Percentiles rank a stretch among this genome's conserved stretches.
These are phyloP conservation scores for Chlamydomonas incerta DNA, from an alignment of 139 green algal species.

Conservation along the genomic window DNA sequence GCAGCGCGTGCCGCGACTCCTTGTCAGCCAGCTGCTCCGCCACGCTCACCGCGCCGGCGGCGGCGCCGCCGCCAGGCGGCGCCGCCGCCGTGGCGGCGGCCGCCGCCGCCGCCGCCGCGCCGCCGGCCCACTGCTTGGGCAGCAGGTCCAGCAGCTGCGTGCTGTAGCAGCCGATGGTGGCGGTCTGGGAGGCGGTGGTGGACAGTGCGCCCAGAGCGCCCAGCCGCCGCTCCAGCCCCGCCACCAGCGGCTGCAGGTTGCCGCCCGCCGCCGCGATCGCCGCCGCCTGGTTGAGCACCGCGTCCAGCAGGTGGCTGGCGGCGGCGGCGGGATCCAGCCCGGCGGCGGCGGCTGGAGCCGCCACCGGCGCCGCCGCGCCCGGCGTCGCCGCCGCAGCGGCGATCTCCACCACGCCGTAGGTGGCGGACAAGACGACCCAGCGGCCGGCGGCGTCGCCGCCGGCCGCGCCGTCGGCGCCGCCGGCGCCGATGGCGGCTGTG, in stretches of 20 bases:
- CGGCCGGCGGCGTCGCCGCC: background rate
- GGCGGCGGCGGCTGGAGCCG: background rate
- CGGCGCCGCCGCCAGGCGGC: background rate
- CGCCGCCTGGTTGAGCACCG: conserved; percentile 37
- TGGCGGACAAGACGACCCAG: conserved; percentile 52
- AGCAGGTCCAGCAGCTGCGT: conserved; percentile 53
- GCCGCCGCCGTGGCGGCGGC: background rate
- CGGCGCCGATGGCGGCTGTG: conserved; percentile 1
- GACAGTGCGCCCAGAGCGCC: conserved; percentile 33
- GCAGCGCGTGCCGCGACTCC: conserved; percentile 44
- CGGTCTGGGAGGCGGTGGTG: conserved; percentile 8
- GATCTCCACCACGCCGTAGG: conserved; percentile 58
- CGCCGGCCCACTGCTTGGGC: conserved; percentile 55
- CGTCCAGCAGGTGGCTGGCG: conserved; percentile 14
- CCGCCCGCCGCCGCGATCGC: conserved; percentile 19
- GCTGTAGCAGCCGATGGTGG: conserved; percentile 45
- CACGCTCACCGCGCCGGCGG: conserved; percentile 15
- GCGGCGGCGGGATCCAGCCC: conserved; percentile 15
- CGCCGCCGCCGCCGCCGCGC: background rate
- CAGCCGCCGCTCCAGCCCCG: conserved; percentile 42
- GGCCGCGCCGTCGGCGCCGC: background rate
- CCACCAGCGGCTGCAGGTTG: conserved; percentile 40
- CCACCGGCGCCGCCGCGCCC: background rate
- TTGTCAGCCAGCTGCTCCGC: conserved; percentile 51
- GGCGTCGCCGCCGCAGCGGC: background rate